These are phyloP conservation scores for carrot (Daucus carota) DNA, from an alignment of 129 eudicot genomes.

Conservation along the genomic window DH1_v3.0 NC_030385.2:38837001-38837500, in stretches of 20 bases:
- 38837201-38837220: constrained; percentile 62
- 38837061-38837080: background rate
- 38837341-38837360: background rate
- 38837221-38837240: constrained; percentile 31
- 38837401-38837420: background rate
- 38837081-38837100: background rate
- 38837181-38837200: constrained; percentile 78
- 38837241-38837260: constrained; percentile 29
- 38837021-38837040: no score
- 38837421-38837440: background rate
- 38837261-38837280: constrained; percentile 80
- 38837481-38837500: background rate
- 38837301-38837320: background rate
- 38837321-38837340: background rate
- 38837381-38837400: background rate
- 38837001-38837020: no score
- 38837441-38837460: background rate
- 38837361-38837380: background rate
- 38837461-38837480: background rate
- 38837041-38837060: background rate
- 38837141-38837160: constrained; percentile 2
- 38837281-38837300: background rate
- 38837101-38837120: background rate
- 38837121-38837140: background rate
- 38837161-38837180: background rate